Conservation (phyloP, 495 filamentous ascomycete species). For the Daldinia loculata region DNA sequence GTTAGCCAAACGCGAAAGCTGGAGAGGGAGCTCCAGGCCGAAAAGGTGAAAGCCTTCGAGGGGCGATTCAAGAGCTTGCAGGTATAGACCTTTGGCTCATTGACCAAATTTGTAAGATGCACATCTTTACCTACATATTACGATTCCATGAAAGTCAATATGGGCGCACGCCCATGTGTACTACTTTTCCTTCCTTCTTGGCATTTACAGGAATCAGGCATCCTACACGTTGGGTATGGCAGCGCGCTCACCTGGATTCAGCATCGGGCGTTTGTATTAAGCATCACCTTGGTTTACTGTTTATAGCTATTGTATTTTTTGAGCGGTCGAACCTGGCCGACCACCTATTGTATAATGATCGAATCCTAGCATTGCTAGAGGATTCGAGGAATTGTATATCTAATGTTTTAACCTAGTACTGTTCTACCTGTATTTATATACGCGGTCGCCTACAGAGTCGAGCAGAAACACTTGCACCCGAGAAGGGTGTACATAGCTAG, state of each 20-base stretch:
- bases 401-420: conserved; percentile 33
- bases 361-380: conserved; percentile 7
- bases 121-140: conserved; percentile 20
- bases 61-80: conserved; percentile 52
- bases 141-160: conserved; percentile 28
- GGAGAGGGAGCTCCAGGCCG: conserved; percentile 63
- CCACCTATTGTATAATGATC: conserved; percentile 32
- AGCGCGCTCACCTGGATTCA: conserved; percentile 20
- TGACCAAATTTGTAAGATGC: neutral
- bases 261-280: conserved; percentile 38
- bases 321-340: conserved; percentile 8
- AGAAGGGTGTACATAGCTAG: conserved; percentile 26
- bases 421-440: conserved; percentile 40
- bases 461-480: conserved; percentile 9
- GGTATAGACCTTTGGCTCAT: conserved; percentile 15
- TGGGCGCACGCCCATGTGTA: conserved; percentile 24
- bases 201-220: conserved; percentile 44
- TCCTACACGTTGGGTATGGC: conserved; percentile 32
- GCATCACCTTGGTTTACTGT: conserved; percentile 22
- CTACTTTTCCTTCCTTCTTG: conserved; percentile 16
- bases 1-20: conserved; percentile 81
- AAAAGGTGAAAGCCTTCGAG: conserved; percentile 57
- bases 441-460: conserved; percentile 2
- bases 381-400: conserved; percentile 20
- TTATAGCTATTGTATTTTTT: conserved; percentile 30